phyloP scores from a whole-genome alignment of 768 basidiomycete species.

The Serpula lacrymans region DNA sequence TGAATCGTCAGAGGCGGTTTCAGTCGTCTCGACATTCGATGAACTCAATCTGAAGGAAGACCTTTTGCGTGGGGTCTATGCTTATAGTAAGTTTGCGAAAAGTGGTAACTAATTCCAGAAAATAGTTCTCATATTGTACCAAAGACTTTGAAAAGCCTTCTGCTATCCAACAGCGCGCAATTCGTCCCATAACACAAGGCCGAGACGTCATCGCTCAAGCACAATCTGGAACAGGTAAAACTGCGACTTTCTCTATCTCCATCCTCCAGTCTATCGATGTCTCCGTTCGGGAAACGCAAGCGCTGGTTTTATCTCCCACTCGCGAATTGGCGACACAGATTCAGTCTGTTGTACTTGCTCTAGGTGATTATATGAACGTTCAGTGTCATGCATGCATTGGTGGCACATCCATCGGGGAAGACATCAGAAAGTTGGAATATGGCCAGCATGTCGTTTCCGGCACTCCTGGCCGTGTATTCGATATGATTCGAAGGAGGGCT shows the following conservation, averaged over 20 bases:
- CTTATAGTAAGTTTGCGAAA: conserved; percentile 68
- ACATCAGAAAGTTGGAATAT: conserved; percentile 94
- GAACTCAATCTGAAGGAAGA: conserved; percentile 93
- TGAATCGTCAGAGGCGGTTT: conserved; percentile 91
- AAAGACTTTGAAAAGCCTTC: conserved; percentile 96
- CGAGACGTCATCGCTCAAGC: conserved; percentile 99
- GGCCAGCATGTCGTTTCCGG: conserved; percentile 98
- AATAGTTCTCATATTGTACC: neutral
- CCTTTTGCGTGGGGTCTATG: conserved; percentile 94
- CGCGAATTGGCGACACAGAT: conserved; percentile 99
- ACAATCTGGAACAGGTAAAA: conserved; percentile 99
- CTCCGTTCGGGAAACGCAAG: conserved; percentile 91
- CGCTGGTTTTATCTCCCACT: conserved; percentile 95
- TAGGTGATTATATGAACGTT: conserved; percentile 99
- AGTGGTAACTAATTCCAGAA: conserved; percentile 6
- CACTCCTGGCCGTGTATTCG: conserved; percentile 96
- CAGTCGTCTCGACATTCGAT: conserved; percentile 85
- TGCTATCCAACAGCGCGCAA: conserved; percentile 97
- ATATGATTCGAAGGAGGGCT: conserved; percentile 95
- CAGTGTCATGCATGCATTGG: conserved; percentile 99
- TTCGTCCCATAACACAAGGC: conserved; percentile 91
- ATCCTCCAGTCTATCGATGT: conserved; percentile 98
- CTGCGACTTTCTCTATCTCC: conserved; percentile 97
- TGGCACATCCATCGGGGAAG: conserved; percentile 95
- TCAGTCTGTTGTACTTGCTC: conserved; percentile 91